Evolutionary conservation across 306 rosid genomes (phyloP).

Genomic region (Mimosa bimucronata): DNA sequence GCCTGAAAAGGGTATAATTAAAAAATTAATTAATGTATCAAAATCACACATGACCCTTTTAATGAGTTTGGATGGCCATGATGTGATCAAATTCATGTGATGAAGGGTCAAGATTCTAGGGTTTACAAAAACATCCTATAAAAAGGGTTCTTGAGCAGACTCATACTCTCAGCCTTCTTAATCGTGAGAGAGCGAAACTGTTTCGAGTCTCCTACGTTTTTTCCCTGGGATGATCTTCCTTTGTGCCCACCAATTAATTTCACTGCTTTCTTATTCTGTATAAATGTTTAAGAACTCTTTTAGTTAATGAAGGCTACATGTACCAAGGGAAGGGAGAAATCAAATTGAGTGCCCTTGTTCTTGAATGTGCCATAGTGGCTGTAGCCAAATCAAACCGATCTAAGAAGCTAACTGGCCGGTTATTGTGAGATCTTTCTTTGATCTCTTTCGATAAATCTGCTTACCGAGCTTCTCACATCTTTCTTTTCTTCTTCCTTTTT

Average conservation of each 20-base stretch:
- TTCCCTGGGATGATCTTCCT: neutral
- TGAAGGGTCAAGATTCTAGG: slow-evolving; percentile 5
- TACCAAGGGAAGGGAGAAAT: slow-evolving; percentile 74
- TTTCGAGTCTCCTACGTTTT: too few relatives aligned
- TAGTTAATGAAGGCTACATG: slow-evolving; percentile 52
- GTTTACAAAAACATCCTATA: neutral
- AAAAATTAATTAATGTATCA: too few relatives aligned
- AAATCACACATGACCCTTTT: neutral
- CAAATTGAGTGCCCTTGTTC: slow-evolving; percentile 49
- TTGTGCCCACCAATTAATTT: neutral
- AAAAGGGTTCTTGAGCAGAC: neutral
- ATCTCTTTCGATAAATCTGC: slow-evolving; percentile 78
- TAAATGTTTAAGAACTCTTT: neutral
- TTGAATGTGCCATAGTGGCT: slow-evolving; percentile 92
- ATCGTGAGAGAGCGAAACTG: neutral
- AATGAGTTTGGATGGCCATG: neutral
- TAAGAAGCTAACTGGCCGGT: slow-evolving; percentile 83
- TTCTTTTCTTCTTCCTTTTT: too few relatives aligned
- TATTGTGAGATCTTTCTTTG: slow-evolving; percentile 51
- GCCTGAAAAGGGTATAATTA: too few relatives aligned
- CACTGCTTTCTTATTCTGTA: neutral
- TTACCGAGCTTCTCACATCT: slow-evolving; percentile 89
- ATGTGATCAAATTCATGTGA: neutral
- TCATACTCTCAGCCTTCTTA: rapidly evolving
- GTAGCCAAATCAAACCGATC: slow-evolving; percentile 57